phyloP scores from a whole-genome alignment of 257 asterid genomes.

The Fraxinus cuspidata region DNA sequence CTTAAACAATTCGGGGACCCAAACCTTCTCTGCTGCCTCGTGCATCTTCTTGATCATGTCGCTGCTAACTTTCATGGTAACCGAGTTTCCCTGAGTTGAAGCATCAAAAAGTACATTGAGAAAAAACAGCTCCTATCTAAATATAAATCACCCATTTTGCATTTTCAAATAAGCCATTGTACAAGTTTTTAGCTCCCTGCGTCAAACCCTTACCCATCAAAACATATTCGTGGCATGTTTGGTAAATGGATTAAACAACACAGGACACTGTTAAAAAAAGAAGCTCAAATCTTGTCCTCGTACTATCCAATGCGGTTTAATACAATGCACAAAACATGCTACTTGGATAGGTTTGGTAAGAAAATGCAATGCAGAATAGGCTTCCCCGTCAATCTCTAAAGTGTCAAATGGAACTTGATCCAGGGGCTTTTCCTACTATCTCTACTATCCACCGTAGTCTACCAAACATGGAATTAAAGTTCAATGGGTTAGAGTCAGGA shows the following conservation, averaged over 20 bases:
- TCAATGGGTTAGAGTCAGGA: too few species aligned
- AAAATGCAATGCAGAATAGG: not conserved
- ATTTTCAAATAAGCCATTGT: not conserved
- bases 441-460: not conserved
- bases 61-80: constrained; percentile 72
- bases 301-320: not conserved
- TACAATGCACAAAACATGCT: not conserved
- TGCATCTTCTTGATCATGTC: constrained; percentile 68
- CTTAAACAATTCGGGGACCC: constrained; percentile 63
- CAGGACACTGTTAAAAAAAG: not conserved
- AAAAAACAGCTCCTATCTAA: not conserved
- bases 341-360: not conserved
- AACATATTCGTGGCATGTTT: not conserved
- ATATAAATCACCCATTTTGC: not conserved
- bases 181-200: not conserved
- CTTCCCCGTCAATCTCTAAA: not conserved
- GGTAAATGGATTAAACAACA: not conserved
- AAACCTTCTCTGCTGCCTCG: constrained; percentile 60
- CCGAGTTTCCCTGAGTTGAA: constrained; percentile 63
- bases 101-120: constrained; percentile 3
- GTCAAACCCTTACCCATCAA: not conserved
- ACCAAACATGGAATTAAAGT: too few species aligned
- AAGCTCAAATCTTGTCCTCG: not conserved
- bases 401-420: not conserved
- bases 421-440: not conserved